Base-by-base conservation (phyloP, 768 basidiomycete genomes). In the Suillus decipiens region DNA sequence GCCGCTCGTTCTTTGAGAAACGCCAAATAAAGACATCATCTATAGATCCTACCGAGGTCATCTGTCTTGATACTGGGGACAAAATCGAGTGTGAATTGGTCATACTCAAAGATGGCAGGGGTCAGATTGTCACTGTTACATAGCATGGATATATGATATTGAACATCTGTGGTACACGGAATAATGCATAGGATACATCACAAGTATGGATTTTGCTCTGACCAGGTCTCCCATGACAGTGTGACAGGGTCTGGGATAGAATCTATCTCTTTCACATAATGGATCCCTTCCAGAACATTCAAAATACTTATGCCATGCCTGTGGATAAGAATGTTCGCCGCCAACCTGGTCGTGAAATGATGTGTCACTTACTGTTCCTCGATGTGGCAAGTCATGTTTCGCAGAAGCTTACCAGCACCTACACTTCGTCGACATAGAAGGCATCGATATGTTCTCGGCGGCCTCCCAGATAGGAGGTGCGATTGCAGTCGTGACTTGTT, bases 41-140 rank as follows among this genome's bases (percentile, higher is more conserved):
- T 0, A 79, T 89, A 45, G 96, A 99, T 73, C 89, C 88, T 43
- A 99, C 97, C 11, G 87, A 90, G 68, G 89, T 99, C 15, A 86
- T 93, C 2, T 97, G 96, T 71, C 83, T 93, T 77, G 97, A 99
- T 72, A 93, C 89, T 0, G 93, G 92, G 7, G 95, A 97, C 78
- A 91, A 88, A 73, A 86, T 97, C 55, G 92, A 92, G 64, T 95
- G 93, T 74, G 95, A 97, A 73, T 76, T 96, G 14, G 94, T 97
- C 33, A 90, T 98, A 60, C 78, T 98, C 65, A 91, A 93, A 74
- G 95, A 98, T 72, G 94, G 93, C 9, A 85, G 86, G 74, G 95
- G 95, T 0, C 90, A 95, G 63, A 89, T 95, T 64, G 91, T 97
- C 34, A 95, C 88, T 36, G 90, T 96, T 36, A 96, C 95, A 42